phyloP scores from a whole-genome alignment of 495 filamentous ascomycete genomes.

The Lineolata rhizophorae region DNA sequence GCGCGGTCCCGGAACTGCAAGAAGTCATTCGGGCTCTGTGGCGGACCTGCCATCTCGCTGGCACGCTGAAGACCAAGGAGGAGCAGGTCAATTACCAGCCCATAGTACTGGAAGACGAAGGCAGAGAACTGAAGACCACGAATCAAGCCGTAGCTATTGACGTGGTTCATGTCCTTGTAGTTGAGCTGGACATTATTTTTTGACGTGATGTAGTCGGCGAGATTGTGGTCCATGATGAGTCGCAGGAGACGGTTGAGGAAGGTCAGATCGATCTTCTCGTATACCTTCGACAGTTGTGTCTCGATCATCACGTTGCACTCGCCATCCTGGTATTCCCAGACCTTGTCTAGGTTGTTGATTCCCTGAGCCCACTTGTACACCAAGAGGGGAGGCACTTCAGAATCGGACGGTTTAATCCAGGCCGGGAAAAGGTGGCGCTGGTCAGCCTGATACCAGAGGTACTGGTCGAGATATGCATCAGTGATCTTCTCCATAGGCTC shows the following conservation, averaged over 20 bases:
- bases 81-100: conserved; percentile 81
- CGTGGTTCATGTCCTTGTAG: conserved; percentile 99
- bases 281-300: conserved; percentile 93
- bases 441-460: conserved; percentile 98
- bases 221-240: conserved; percentile 97
- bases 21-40: conserved; percentile 92
- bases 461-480: conserved; percentile 96
- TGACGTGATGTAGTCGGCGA: conserved; percentile 96
- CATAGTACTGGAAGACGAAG: conserved; percentile 98
- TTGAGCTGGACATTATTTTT: conserved; percentile 99
- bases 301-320: conserved; percentile 99
- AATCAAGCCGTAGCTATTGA: conserved; percentile 96
- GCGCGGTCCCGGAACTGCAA: conserved; percentile 85
- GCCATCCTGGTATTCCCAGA: conserved; percentile 88
- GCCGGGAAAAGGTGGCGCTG: conserved; percentile 94
- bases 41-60: conserved; percentile 93
- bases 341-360: conserved; percentile 95
- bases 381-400: conserved; percentile 89
- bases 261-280: conserved; percentile 97
- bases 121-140: conserved; percentile 93
- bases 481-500: conserved; percentile 99
- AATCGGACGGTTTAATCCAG: conserved; percentile 99
- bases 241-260: conserved; percentile 80
- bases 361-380: conserved; percentile 99
- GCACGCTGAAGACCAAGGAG: conserved; percentile 86